Percentiles rank a stretch among this genome's conserved stretches.
phyloP scores from a whole-genome alignment of 208 protist species.

The Leishmania major region DNA sequence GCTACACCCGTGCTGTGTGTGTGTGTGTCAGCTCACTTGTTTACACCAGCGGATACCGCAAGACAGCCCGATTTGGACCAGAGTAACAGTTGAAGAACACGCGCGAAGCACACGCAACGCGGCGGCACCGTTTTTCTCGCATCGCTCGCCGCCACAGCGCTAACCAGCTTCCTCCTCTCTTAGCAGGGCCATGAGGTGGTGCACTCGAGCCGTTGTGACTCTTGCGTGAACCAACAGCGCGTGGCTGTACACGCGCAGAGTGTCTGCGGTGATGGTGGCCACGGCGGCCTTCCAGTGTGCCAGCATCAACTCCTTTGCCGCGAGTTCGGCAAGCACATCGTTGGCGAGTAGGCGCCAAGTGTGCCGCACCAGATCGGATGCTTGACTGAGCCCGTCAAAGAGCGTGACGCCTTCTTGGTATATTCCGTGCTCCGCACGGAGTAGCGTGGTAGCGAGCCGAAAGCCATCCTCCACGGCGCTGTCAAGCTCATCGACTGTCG shows the following conservation, averaged over 20 bases:
- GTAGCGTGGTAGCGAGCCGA: constrained; percentile 32
- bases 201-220: constrained; percentile 29
- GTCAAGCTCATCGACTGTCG: not conserved
- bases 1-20: no score
- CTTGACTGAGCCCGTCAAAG: not conserved
- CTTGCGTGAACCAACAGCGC: constrained; percentile 40
- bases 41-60: not conserved
- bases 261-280: constrained; percentile 41
- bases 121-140: not conserved
- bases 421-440: constrained; percentile 52
- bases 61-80: not conserved
- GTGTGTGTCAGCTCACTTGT: not conserved
- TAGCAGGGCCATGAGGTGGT: constrained; percentile 23
- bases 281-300: constrained; percentile 43
- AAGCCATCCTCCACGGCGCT: constrained; percentile 41
- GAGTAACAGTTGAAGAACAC: not conserved
- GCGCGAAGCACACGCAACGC: not conserved
- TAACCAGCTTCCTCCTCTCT: not conserved
- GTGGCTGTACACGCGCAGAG: constrained; percentile 68
- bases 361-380: not conserved
- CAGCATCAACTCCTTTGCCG: constrained; percentile 49
- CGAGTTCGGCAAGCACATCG: constrained; percentile 43
- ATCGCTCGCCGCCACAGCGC: not conserved
- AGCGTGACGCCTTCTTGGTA: constrained; percentile 35
- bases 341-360: constrained; percentile 33